These are phyloP conservation scores for Fimicolochytrium jonesii DNA, from an alignment of 192 early-diverging fungal species.

Conservation along the genomic window DNA sequence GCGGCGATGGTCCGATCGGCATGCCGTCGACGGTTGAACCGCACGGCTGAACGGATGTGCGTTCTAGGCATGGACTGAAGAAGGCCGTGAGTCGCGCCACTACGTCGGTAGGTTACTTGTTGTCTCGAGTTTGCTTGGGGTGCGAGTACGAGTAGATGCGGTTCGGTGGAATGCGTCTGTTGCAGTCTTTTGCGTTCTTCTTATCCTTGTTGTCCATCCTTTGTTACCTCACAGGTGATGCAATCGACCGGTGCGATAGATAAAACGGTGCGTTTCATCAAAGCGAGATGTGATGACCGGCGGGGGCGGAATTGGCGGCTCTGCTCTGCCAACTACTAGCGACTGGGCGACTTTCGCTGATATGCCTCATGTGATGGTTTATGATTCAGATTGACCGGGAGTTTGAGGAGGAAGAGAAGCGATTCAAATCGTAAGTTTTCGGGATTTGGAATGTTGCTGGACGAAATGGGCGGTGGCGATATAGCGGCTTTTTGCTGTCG, in stretches of 20 bases:
- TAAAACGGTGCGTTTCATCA: constrained; percentile 54
- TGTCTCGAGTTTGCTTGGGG: background rate
- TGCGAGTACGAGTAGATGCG: background rate
- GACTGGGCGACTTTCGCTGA: no score
- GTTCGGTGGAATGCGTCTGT: no score
- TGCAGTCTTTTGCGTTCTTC: no score
- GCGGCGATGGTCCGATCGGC: no score
- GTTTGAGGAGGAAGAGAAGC: constrained; percentile 77
- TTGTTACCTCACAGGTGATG: constrained; percentile 47
- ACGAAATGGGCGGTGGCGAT: no score
- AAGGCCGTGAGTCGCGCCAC: constrained; percentile 76
- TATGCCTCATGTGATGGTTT: background rate
- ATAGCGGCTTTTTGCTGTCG: no score
- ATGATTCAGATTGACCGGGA: constrained; percentile 55
- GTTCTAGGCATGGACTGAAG: constrained; percentile 71
- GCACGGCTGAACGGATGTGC: background rate
- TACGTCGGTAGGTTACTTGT: constrained; percentile 32
- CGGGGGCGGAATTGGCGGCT: no score
- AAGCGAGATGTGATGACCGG: background rate
- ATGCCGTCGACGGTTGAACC: background rate
- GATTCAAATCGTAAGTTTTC: constrained; percentile 62
- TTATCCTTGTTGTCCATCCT: no score
- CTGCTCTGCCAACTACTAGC: no score
- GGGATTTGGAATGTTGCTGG: no score
- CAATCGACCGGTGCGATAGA: constrained; percentile 73